phyloP scores from a whole-genome alignment of 352 stramenopile genomes.

The Plasmopara halstedii region DNA sequence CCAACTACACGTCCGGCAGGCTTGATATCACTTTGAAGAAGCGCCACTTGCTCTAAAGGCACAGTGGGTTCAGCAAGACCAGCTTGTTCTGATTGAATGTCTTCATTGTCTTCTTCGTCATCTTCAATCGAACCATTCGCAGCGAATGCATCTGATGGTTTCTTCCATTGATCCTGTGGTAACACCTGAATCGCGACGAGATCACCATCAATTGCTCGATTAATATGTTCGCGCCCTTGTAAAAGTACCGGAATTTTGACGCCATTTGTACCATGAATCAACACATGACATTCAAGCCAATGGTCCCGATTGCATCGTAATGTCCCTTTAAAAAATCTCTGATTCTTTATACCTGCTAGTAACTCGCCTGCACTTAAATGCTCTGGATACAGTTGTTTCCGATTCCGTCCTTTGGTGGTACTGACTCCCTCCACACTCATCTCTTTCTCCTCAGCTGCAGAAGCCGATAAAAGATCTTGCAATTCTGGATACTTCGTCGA shows the following conservation, averaged over 20 bases:
- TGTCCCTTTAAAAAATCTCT: constrained; percentile 84
- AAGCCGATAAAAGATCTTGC: constrained; percentile 45
- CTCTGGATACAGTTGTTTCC: constrained; percentile 65
- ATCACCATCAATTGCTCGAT: constrained; percentile 97
- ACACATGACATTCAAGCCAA: constrained; percentile 70
- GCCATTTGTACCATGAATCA: constrained; percentile 62
- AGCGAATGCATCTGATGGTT: constrained; percentile 61
- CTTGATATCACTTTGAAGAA: constrained; percentile 59
- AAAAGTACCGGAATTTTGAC: constrained; percentile 66
- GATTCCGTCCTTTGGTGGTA: constrained; percentile 28
- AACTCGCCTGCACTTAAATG: constrained; percentile 73
- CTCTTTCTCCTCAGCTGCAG: constrained; percentile 20
- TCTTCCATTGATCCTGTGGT: constrained; percentile 73
- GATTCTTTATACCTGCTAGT: constrained; percentile 81
- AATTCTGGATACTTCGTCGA: constrained; percentile 42
- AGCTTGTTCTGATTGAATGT: constrained; percentile 21
- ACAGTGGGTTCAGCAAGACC: constrained; percentile 64
- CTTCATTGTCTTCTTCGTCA: constrained; percentile 38
- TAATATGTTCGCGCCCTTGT: constrained; percentile 86
- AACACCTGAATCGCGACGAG: constrained; percentile 95
- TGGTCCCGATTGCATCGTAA: constrained; percentile 84
- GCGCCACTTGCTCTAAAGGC: constrained; percentile 44
- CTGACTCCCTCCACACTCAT: constrained; percentile 30
- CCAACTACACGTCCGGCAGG: constrained; percentile 82
- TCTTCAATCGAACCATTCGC: constrained; percentile 30